Conservation (phyloP, 2,329 filamentous ascomycete species). For the Penicillium concentricum region DNA sequence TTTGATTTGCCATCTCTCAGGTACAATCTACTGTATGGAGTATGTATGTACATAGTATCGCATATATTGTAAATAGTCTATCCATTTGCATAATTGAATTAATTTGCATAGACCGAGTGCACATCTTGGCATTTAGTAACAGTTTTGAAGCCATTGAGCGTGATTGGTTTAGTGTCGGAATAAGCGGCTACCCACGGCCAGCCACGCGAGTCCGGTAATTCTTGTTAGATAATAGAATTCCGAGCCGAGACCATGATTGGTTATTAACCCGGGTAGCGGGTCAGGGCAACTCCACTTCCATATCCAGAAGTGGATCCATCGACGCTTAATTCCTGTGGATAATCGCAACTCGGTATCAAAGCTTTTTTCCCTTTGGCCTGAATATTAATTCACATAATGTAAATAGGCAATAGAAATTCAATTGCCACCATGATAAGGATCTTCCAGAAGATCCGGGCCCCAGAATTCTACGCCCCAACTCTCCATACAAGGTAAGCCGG, state of each 20-base stretch:
- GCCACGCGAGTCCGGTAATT: conserved; percentile 12
- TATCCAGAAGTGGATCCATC: conserved; percentile 9
- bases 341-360: conserved; percentile 9
- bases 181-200: conserved; percentile 16
- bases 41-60: too few relatives aligned
- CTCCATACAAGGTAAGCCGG: conserved; percentile 10
- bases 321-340: conserved; percentile 19
- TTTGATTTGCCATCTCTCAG: background rate
- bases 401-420: conserved; percentile 13
- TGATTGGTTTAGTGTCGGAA: background rate
- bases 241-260: conserved; percentile 12
- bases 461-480: conserved; percentile 14
- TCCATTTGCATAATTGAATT: too few relatives aligned
- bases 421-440: conserved; percentile 10
- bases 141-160: background rate
- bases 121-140: conserved; percentile 10
- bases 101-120: too few relatives aligned
- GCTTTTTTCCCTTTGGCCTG: background rate
- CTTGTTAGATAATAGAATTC: conserved; percentile 19
- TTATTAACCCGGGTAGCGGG: background rate
- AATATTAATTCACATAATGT: conserved; percentile 11
- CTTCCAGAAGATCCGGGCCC: conserved; percentile 16
- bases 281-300: background rate
- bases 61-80: too few relatives aligned
- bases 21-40: background rate